Evolutionary conservation across 2,329 filamentous ascomycete species (phyloP).

Genomic region (Trichocomaceae sp.): DNA sequence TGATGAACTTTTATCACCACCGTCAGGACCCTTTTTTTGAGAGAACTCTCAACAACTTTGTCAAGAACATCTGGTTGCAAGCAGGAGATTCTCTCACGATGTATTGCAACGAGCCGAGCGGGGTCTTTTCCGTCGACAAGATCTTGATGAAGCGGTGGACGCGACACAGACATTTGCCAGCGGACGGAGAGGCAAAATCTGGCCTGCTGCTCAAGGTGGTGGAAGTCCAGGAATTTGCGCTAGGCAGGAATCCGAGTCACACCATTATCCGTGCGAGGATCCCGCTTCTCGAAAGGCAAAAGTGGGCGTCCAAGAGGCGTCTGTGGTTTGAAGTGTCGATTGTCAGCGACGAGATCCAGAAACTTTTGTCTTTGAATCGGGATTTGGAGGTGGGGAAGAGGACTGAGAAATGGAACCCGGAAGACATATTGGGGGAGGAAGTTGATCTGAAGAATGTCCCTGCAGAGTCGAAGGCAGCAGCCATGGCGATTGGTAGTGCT

Average conservation of each 20-base stretch:
- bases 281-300: not conserved
- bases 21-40: conserved; percentile 21
- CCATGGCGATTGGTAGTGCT: conserved; percentile 21
- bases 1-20: conserved; percentile 17
- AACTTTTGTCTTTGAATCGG: conserved; percentile 27
- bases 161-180: conserved; percentile 22
- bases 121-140: conserved; percentile 24
- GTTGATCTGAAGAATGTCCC: conserved; percentile 11
- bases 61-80: conserved; percentile 29
- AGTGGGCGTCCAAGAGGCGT: not conserved
- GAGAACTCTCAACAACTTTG: conserved; percentile 25
- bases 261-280: conserved; percentile 25
- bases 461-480: conserved; percentile 17
- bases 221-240: conserved; percentile 34
- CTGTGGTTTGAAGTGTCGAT: conserved; percentile 36
- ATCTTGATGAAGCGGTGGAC: conserved; percentile 31
- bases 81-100: conserved; percentile 24
- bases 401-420: conserved; percentile 25
- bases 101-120: conserved; percentile 21
- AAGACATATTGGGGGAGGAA: conserved; percentile 26
- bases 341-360: conserved; percentile 30
- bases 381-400: conserved; percentile 29
- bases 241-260: conserved; percentile 19
- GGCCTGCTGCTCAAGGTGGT: conserved; percentile 30
- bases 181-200: conserved; percentile 8